Conservation (phyloP, 78 protist species). For the Chrysochromulina parva region DNA sequence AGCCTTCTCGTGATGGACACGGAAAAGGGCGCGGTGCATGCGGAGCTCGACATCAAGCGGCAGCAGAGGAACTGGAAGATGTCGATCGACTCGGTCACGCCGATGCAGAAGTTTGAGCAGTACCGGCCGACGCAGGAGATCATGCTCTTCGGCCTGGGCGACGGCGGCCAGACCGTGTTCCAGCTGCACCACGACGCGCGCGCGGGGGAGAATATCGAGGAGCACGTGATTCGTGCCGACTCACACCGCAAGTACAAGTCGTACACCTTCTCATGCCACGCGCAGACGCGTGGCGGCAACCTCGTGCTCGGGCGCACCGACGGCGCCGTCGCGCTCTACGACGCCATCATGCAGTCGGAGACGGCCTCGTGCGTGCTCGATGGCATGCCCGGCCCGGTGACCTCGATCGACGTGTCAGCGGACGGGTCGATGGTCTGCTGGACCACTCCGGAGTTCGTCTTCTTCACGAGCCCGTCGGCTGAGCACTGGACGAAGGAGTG, state of each 20-base stretch:
- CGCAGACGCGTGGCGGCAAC: slow-evolving; percentile 10
- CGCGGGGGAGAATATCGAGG: neutral
- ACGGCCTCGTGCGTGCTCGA: neutral
- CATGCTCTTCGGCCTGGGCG: neutral
- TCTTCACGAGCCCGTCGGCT: neutral
- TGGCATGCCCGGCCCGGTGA: neutral
- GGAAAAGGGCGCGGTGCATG: neutral
- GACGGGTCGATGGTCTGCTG: neutral
- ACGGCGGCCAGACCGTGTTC: neutral
- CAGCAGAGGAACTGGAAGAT: neutral
- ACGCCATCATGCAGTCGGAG: neutral
- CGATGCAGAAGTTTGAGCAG: slow-evolving; percentile 23
- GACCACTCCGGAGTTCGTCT: slow-evolving; percentile 1
- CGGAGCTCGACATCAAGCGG: neutral
- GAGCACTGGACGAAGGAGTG: neutral
- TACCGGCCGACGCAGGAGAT: neutral
- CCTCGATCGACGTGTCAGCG: neutral
- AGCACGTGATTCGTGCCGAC: slow-evolving; percentile 2
- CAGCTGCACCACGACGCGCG: neutral
- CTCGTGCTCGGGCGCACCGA: slow-evolving; percentile 20
- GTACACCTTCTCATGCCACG: neutral
- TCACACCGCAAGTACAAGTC: slow-evolving; percentile 25
- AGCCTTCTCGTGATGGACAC: neutral
- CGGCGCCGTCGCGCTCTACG: slow-evolving; percentile 28
- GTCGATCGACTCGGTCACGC: neutral